Conservation (phyloP, 805 yeast genomes). For the Candida succiphila region DNA sequence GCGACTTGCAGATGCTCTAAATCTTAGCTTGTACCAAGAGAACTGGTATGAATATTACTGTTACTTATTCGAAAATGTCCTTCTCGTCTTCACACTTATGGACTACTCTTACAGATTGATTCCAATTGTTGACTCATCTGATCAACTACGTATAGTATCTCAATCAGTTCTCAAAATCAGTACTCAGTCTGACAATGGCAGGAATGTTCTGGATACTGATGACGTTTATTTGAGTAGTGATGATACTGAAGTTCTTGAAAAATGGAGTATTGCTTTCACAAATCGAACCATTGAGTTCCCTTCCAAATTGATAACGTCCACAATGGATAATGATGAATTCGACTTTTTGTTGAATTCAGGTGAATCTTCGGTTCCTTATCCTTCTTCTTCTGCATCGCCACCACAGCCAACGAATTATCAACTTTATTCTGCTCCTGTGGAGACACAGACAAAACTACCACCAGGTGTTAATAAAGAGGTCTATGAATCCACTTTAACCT, state of each 20-base stretch:
- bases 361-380: no score
- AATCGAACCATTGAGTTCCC: conserved; percentile 14
- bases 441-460: conserved; percentile 2
- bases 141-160: no score
- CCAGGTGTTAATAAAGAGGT: conserved; percentile 19
- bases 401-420: not conserved
- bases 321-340: conserved; percentile 16
- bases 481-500: conserved; percentile 18
- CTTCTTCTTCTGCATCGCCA: no score
- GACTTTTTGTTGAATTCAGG: conserved; percentile 4
- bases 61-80: conserved; percentile 17
- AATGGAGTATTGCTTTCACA: conserved; percentile 21
- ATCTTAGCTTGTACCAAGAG: not conserved
- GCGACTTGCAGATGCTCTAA: conserved; percentile 18
- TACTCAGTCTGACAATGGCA: no score
- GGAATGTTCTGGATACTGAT: no score
- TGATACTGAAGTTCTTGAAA: conserved; percentile 9
- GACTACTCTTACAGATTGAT: conserved; percentile 4
- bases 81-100: conserved; percentile 10
- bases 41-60: conserved; percentile 12
- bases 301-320: conserved; percentile 14
- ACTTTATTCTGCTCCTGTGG: not conserved
- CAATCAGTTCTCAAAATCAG: no score
- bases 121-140: no score
- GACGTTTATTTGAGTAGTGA: not conserved